Percentiles rank a stretch among this genome's conserved stretches.
Evolutionary conservation across 768 basidiomycete species (phyloP).

Genomic region (Mrakia frigida): DNA sequence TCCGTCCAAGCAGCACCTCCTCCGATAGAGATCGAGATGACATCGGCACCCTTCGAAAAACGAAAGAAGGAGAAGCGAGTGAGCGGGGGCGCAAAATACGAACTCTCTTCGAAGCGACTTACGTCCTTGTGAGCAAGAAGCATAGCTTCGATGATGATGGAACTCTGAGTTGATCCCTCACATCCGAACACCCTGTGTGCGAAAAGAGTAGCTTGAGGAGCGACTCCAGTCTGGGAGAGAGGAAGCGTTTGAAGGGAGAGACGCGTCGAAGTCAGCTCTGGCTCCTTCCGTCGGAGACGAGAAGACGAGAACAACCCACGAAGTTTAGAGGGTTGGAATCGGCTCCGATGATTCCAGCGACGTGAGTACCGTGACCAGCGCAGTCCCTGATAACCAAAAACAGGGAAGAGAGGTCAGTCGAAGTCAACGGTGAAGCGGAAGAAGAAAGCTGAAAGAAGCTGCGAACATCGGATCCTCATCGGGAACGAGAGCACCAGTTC

Average conservation of each 20-base stretch:
- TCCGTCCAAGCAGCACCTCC: conserved; percentile 61
- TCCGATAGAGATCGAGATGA: conserved; percentile 64
- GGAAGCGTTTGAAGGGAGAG: conserved; percentile 58
- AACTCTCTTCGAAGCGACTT: not conserved
- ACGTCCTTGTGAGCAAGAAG: conserved; percentile 17
- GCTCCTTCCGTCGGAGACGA: conserved; percentile 16
- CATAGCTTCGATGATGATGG: conserved; percentile 52
- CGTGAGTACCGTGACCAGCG: conserved; percentile 43
- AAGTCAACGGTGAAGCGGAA: not conserved
- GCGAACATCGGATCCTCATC: conserved; percentile 40
- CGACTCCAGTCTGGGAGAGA: conserved; percentile 57
- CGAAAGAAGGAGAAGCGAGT: no score
- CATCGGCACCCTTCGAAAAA: conserved; percentile 53
- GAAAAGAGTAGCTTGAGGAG: conserved; percentile 55
- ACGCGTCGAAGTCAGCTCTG: conserved; percentile 55
- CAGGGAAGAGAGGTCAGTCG: not conserved
- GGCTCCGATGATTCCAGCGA: conserved; percentile 59
- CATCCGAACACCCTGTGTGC: conserved; percentile 57
- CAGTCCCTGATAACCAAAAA: not conserved
- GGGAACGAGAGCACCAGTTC: conserved; percentile 32
- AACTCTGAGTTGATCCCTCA: conserved; percentile 47
- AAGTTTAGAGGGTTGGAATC: conserved; percentile 19
- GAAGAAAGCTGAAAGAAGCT: conserved; percentile 9
- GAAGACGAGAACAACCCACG: conserved; percentile 54
- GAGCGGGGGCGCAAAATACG: no score